These are phyloP conservation scores for Anacardium occidentale DNA, from an alignment of 345 rosid genomes.

Conservation along the genomic window DNA sequence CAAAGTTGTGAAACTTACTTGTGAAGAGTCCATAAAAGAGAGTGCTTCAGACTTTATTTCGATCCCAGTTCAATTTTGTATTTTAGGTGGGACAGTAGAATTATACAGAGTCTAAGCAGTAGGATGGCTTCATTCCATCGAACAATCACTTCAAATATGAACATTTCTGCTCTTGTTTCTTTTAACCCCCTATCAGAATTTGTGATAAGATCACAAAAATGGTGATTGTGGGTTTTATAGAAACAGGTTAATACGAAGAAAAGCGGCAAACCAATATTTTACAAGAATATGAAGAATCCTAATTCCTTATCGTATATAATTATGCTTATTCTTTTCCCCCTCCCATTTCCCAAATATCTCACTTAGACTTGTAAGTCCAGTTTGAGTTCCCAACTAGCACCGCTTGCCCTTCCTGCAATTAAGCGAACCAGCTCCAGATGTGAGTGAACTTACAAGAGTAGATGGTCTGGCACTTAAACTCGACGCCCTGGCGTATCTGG, in stretches of 20 bases:
- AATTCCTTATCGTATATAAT: neutral
- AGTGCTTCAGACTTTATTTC: too few relatives aligned
- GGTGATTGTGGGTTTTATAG: constrained; percentile 7
- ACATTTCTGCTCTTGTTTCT: constrained; percentile 22
- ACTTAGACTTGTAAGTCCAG: neutral
- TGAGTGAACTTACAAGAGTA: constrained; percentile 45
- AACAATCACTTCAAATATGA: neutral
- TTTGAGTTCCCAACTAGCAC: constrained; percentile 32
- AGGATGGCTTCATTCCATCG: too few relatives aligned
- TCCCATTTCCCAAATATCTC: neutral
- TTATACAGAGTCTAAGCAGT: neutral
- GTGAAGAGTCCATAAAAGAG: too few relatives aligned
- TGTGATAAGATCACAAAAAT: neutral
- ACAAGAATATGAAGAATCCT: constrained; percentile 5
- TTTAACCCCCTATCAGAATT: constrained; percentile 24
- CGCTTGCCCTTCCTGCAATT: constrained; percentile 51
- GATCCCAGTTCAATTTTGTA: too few relatives aligned
- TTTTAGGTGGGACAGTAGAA: neutral
- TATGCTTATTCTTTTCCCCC: constrained; percentile 21
- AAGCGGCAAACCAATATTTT: neutral
- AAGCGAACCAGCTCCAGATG: constrained; percentile 49
- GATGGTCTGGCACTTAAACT: constrained; percentile 57
- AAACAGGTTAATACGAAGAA: neutral
- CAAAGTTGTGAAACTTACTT: too few relatives aligned
- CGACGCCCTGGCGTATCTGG: constrained; percentile 57